These are phyloP conservation scores for Cyclaneusma minus DNA, from an alignment of 2,329 filamentous ascomycete genomes.

Conservation along the genomic window DNA sequence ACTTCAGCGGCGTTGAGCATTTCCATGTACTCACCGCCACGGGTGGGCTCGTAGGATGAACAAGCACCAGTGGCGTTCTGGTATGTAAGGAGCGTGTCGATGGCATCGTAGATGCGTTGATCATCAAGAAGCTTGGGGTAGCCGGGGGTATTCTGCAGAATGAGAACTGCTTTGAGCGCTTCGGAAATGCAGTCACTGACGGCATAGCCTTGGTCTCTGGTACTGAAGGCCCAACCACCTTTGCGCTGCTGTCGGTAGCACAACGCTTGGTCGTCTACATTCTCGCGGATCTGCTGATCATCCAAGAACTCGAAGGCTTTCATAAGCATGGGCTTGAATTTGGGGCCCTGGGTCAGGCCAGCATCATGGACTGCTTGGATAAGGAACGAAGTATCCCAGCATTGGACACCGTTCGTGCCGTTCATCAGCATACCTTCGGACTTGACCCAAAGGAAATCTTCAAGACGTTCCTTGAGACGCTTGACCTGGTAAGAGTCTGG, in stretches of 20 bases:
- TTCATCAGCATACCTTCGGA: conserved; percentile 86
- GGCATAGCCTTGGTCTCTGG: conserved; percentile 78
- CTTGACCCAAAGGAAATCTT: conserved; percentile 87
- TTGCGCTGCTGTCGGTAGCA: conserved; percentile 87
- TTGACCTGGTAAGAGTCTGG: conserved; percentile 53
- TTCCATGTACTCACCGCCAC: conserved; percentile 66
- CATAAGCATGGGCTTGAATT: conserved; percentile 69
- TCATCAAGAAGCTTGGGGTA: conserved; percentile 64
- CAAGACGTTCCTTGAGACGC: conserved; percentile 64
- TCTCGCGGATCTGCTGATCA: conserved; percentile 76
- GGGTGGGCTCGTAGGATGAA: conserved; percentile 74
- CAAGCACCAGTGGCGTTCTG: conserved; percentile 78
- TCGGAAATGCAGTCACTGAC: conserved; percentile 93
- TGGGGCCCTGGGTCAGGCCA: conserved; percentile 59
- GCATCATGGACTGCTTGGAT: conserved; percentile 72
- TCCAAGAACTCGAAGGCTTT: conserved; percentile 79
- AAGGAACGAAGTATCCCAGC: conserved; percentile 87
- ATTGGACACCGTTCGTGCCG: conserved; percentile 95
- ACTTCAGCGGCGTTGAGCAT: conserved; percentile 90
- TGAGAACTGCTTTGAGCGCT: conserved; percentile 71
- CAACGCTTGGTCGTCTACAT: conserved; percentile 58
- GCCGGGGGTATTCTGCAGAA: conserved; percentile 63
- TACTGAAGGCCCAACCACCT: conserved; percentile 94
- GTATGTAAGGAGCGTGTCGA: conserved; percentile 83
- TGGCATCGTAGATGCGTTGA: conserved; percentile 67